Evolutionary conservation across 495 filamentous ascomycete species (phyloP), one percentile per base, ranked within the genome.

Genomic region (Bacidia gigantensis): DNA sequence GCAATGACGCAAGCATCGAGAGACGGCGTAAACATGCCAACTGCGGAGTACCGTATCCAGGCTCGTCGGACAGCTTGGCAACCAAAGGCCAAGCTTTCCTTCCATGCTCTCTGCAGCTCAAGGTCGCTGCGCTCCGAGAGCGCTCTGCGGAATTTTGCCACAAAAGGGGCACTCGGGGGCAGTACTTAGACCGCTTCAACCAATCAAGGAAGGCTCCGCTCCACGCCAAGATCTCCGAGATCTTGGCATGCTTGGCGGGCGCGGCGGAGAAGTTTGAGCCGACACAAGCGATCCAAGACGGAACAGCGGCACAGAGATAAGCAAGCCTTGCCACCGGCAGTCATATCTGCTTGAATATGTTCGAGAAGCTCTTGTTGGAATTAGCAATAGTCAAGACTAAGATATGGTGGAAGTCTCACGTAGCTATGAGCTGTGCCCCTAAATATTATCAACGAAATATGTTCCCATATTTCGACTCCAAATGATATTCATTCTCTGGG

Each of bases 1-100:
- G n/a, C n/a, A n/a, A 50, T 50, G 47, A 50, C 47, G 47, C 47
- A 38, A 38, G 2, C 22, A 11, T 14, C 47, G 38, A 21, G 26
- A 2, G 26, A 32, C 1, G 20, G 25, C 23, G 32, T 0, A 24
- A 50, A 20, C 47, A 38, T n/a, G n/a, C n/a, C 32, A n/a, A 39
- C 32, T 10, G 10, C n/a, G 32, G n/a, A 39, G 10, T 10, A n/a
- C 32, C 10, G 10, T 10, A n/a, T 10, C 32, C 32, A 39, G n/a
- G 32, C n/a, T 10, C n/a, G 10, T 10, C 32, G 32, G n/a, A 39
- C n/a, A n/a, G 10, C n/a, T 39, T 39, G 32, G n/a, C 32, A 10
- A 39, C n/a, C 10, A n/a, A 44, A 5, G 20, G 41, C 41, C 41
- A 22, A 44, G 41, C 14, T 17, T 22, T 22, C 17, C 29, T 35